Conservation (phyloP, 1,139 yeast species). For the Candida neerlandica region DNA sequence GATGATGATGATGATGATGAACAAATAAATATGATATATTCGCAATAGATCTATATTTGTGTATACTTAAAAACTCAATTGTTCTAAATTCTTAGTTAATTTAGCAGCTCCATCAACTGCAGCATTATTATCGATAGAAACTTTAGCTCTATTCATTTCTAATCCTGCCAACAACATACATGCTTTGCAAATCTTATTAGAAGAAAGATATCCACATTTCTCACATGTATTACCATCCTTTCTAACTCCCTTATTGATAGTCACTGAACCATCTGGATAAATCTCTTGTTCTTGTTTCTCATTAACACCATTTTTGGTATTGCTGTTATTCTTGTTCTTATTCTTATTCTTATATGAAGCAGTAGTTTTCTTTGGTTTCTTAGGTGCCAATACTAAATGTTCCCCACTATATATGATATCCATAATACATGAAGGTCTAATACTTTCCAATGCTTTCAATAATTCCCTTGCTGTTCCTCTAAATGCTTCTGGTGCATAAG, state of each 20-base stretch:
- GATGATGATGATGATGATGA: too few species aligned
- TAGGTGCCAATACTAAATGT: constrained; percentile 67
- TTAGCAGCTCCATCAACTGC: constrained; percentile 70
- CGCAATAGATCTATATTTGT: not conserved
- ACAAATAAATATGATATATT: not conserved
- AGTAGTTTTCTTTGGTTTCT: constrained; percentile 40
- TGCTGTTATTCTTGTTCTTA: constrained; percentile 10
- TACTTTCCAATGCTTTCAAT: constrained; percentile 84
- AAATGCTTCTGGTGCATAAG: constrained; percentile 98
- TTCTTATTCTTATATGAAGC: constrained; percentile 32
- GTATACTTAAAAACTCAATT: constrained; percentile 52
- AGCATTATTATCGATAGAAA: constrained; percentile 52
- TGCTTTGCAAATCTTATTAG: constrained; percentile 89
- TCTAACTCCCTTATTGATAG: constrained; percentile 34
- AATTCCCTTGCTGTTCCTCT: constrained; percentile 95
- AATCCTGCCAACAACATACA: constrained; percentile 86
- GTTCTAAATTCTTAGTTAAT: constrained; percentile 64
- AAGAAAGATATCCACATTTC: constrained; percentile 88
- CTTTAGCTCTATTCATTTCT: constrained; percentile 70
- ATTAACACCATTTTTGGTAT: too few species aligned
- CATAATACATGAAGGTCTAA: constrained; percentile 90
- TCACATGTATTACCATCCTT: constrained; percentile 77
- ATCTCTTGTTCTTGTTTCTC: constrained; percentile 47
- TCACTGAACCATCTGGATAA: constrained; percentile 62
- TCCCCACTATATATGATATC: constrained; percentile 96